Conservation (phyloP, 306 rosid genomes). For the Cicer arietinum region DNA sequence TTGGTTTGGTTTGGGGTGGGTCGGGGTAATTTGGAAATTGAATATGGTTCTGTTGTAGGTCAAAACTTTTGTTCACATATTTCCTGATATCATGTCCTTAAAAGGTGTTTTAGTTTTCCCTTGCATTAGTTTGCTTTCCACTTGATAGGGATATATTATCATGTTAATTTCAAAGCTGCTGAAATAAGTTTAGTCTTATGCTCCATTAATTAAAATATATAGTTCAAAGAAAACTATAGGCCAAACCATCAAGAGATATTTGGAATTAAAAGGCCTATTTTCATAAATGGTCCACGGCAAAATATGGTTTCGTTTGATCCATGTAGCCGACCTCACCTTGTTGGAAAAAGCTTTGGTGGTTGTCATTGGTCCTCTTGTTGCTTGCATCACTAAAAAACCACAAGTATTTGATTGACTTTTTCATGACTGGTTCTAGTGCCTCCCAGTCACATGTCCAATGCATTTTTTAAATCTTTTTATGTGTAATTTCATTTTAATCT, state of each 20-base stretch:
- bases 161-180: constrained; percentile 6
- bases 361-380: constrained; percentile 12
- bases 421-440: constrained; percentile 30
- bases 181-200: background rate
- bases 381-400: constrained; percentile 21
- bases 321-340: background rate
- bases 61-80: background rate
- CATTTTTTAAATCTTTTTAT: background rate
- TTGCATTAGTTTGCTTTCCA: background rate
- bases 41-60: background rate
- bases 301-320: background rate
- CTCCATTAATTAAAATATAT: constrained; percentile 19
- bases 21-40: constrained; percentile 2
- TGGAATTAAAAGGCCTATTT: background rate
- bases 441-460: background rate
- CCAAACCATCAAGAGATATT: background rate
- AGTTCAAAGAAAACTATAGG: background rate
- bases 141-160: background rate
- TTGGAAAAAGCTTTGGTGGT: background rate
- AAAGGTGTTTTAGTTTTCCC: background rate
- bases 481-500: constrained; percentile 2
- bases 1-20: background rate
- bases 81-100: constrained; percentile 4
- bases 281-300: background rate
- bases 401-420: constrained; percentile 36